A percentile compares a stretch with the other conserved stretches of the same genome.
Evolutionary conservation across 2,329 filamentous ascomycete genomes (phyloP).

Genomic region (Phyllosticta citribraziliensis): DNA sequence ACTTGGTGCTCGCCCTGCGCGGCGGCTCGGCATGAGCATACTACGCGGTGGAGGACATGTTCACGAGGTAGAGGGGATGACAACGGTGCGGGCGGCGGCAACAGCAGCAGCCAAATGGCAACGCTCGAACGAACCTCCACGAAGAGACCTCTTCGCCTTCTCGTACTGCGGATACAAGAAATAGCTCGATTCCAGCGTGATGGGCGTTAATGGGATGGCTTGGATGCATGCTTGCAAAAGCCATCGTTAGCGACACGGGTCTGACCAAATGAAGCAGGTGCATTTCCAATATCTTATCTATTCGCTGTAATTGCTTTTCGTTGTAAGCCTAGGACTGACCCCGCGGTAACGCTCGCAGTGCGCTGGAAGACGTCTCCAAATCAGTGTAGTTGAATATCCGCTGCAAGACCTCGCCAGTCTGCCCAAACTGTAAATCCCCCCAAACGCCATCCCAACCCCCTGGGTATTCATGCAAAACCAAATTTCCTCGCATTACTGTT

Average conservation of each 20-base stretch:
- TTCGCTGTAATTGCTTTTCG: neutral
- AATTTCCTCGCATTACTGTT: neutral
- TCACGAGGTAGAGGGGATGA: too few relatives aligned
- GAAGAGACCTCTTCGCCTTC: neutral
- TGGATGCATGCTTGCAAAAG: neutral
- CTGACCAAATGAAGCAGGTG: neutral
- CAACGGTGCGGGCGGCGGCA: too few relatives aligned
- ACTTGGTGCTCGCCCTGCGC: slow-evolving; percentile 88
- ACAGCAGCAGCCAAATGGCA: neutral
- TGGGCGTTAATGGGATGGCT: neutral
- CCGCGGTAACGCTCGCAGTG: neutral
- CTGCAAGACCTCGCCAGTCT: neutral
- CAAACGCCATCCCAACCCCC: neutral
- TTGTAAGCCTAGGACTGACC: too few relatives aligned
- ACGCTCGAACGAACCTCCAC: neutral
- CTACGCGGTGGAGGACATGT: neutral
- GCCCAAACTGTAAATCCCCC: neutral
- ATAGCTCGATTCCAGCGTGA: neutral
- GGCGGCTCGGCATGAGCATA: slow-evolving; percentile 46
- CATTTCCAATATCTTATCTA: neutral
- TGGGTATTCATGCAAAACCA: slow-evolving; percentile 1
- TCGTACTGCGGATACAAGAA: neutral
- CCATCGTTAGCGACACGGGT: neutral
- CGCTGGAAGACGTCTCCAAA: neutral
- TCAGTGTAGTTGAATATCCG: neutral